These are phyloP conservation scores for Xerocomus amazonicus DNA, from an alignment of 1,284 basidiomycete species.

Conservation along the genomic window DNA sequence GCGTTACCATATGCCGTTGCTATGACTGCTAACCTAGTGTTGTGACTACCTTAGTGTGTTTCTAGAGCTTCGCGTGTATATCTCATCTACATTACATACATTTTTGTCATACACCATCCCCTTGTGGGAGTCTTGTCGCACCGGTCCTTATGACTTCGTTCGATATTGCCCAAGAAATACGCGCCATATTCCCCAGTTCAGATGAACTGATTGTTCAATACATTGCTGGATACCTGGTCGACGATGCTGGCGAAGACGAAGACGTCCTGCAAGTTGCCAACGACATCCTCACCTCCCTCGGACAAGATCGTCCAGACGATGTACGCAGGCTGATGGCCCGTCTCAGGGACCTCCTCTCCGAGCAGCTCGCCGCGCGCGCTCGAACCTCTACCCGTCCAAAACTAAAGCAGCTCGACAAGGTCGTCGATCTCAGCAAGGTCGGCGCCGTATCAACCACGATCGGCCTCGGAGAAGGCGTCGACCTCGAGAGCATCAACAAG, in stretches of 20 bases:
- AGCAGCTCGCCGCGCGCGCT: constrained; percentile 55
- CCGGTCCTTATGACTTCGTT: constrained; percentile 30
- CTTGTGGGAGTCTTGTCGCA: constrained; percentile 7
- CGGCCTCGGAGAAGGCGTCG: constrained; percentile 82
- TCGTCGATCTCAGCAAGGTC: constrained; percentile 90
- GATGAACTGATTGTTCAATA: constrained; percentile 94
- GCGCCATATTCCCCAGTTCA: constrained; percentile 77
- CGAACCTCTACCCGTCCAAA: constrained; percentile 58
- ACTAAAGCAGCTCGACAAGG: constrained; percentile 83
- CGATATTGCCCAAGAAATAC: constrained; percentile 59
- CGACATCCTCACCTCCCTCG: constrained; percentile 73
- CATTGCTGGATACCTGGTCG: constrained; percentile 86
- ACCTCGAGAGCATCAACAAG: constrained; percentile 92
- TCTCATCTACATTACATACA: constrained; percentile 22
- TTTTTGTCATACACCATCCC: background rate
- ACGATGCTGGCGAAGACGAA: constrained; percentile 91
- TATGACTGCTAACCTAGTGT: constrained; percentile 14
- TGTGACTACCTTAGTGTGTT: constrained; percentile 32
- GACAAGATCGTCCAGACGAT: constrained; percentile 49
- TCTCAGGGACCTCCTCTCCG: constrained; percentile 64
- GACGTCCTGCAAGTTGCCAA: constrained; percentile 80
- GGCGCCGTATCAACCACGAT: constrained; percentile 83
- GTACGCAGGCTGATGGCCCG: constrained; percentile 65
- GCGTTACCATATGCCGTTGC: constrained; percentile 17
- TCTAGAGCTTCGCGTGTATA: constrained; percentile 16